Conservation (phyloP, 768 basidiomycete genomes). For the Termitomyces sp. region DNA sequence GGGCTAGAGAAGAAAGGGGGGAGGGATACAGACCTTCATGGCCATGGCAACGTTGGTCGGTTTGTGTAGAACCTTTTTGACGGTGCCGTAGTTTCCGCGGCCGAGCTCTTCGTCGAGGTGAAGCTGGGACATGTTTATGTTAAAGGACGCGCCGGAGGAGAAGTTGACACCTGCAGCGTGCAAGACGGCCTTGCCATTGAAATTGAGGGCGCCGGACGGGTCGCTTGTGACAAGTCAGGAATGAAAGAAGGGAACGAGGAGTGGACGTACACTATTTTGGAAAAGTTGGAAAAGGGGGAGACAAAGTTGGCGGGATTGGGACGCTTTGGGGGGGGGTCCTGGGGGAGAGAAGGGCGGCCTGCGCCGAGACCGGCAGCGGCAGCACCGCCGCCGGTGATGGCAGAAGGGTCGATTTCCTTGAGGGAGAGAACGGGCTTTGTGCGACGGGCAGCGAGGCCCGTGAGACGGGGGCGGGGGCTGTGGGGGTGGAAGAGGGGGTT, state of each 20-base stretch:
- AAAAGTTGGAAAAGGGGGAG: constrained; percentile 90
- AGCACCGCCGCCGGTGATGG: constrained; percentile 50
- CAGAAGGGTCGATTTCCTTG: constrained; percentile 53
- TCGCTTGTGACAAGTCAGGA: constrained; percentile 52
- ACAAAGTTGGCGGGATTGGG: constrained; percentile 42
- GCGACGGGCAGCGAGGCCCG: constrained; percentile 41
- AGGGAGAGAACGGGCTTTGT: constrained; percentile 57
- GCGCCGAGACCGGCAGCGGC: constrained; percentile 68
- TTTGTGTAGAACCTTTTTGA: constrained; percentile 91
- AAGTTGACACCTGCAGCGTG: constrained; percentile 86
- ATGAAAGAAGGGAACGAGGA: not conserved
- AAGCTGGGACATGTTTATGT: constrained; percentile 94
- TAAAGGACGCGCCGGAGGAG: constrained; percentile 83
- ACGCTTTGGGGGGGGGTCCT: constrained; percentile 30
- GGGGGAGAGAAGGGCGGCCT: constrained; percentile 53
- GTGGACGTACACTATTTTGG: constrained; percentile 75
- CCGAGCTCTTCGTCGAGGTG: constrained; percentile 92
- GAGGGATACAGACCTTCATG: constrained; percentile 75
- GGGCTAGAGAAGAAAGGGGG: constrained; percentile 2
- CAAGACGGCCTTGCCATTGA: constrained; percentile 88
- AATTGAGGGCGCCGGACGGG: constrained; percentile 93
- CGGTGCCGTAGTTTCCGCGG: constrained; percentile 95
- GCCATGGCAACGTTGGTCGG: constrained; percentile 97
- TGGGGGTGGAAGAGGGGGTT: constrained; percentile 7
- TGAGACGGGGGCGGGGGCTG: constrained; percentile 17